Base-by-base conservation (phyloP, 192 early-diverging fungal species). In the Podila clonocystis region DNA sequence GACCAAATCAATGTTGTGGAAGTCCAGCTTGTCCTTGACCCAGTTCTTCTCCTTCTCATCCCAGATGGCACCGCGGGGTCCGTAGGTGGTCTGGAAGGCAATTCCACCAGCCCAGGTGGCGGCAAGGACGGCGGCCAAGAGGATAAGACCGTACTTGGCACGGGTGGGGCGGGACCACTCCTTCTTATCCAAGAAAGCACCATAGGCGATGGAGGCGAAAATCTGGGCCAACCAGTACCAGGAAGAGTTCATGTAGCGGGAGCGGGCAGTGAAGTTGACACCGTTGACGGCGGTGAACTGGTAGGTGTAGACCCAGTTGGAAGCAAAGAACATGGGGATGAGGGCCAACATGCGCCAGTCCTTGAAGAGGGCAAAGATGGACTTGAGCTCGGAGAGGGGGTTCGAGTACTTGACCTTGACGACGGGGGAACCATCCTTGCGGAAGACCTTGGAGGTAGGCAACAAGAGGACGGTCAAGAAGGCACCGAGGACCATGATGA, bases 221-320 rank as follows among this genome's bases (percentile, higher is more conserved):
- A 95, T 95, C 80, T 95, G 93, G 64, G 89, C 85, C 6, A 86
- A 65, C 94, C 94, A 95, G 76, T 95, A 95, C 28, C 91, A 72
- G 69, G 89, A 80, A 29, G 89, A 88, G 87, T 95, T 93, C 50
- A 95, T 85, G 13, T 78, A 74, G 72, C 92, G 89, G 29, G 91
- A 86, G 49, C 92, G 91, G 60, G 87, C 11, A 20, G 80, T 88
- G 64, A 93, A 93, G 71, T 91, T 87, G 48, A 74, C 65, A 12
- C 86, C 89, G 70, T 92, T 91, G 70, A 87, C 85, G 31, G 71
- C 82, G 33, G 30, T 72, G 70, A 72, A 79, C 62, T 95, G 91
- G 80, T 93, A 93, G 9, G 90, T 86, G 82, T 93, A 94, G 84
- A 93, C 86, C 89, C 92, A 93, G 83, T 95, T 95, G 72, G 91